A percentile compares a stretch with the other conserved stretches of the same genome.
Evolutionary conservation across 306 rosid genomes (phyloP).

Genomic region (Dalbergia cochinchinensis): DNA sequence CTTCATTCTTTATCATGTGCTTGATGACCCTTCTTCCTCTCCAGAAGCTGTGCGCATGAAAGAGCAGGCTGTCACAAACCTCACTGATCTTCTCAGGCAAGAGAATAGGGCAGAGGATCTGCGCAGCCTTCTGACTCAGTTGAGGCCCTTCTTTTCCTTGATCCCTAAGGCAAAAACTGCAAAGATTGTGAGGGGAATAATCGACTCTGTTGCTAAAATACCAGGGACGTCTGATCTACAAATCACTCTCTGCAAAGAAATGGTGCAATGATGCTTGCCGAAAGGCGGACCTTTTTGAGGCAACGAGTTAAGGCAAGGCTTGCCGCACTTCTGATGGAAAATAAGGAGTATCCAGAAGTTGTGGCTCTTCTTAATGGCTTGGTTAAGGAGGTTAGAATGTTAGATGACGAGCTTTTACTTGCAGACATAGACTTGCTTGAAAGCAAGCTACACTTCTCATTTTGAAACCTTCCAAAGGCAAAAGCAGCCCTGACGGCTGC

Average conservation of each 20-base stretch:
- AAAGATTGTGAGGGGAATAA: constrained; percentile 84
- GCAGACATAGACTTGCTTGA: constrained; percentile 94
- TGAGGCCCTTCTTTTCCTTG: constrained; percentile 93
- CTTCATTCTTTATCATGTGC: constrained; percentile 73
- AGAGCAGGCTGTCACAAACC: constrained; percentile 81
- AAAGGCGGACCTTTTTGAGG: constrained; percentile 87
- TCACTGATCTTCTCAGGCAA: constrained; percentile 77
- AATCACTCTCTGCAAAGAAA: constrained; percentile 86
- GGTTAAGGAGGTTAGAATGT: constrained; percentile 93
- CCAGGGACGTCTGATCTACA: constrained; percentile 90
- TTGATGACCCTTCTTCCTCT: constrained; percentile 84
- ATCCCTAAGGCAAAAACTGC: constrained; percentile 98
- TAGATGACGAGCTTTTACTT: constrained; percentile 93
- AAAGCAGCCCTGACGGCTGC: constrained; percentile 98
- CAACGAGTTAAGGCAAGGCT: constrained; percentile 98
- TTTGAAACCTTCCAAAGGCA: constrained; percentile 95
- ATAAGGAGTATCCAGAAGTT: constrained; percentile 93
- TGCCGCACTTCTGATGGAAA: constrained; percentile 93
- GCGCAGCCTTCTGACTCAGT: constrained; percentile 82
- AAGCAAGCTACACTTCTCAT: constrained; percentile 88
- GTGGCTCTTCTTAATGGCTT: constrained; percentile 76
- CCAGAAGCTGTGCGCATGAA: constrained; percentile 85
- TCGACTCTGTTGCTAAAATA: constrained; percentile 87
- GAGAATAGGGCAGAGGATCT: constrained; percentile 93
- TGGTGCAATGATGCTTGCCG: constrained; percentile 91